phyloP scores from a whole-genome alignment of 2,329 filamentous ascomycete species.

The Cephalotrichum gorgonifer region DNA sequence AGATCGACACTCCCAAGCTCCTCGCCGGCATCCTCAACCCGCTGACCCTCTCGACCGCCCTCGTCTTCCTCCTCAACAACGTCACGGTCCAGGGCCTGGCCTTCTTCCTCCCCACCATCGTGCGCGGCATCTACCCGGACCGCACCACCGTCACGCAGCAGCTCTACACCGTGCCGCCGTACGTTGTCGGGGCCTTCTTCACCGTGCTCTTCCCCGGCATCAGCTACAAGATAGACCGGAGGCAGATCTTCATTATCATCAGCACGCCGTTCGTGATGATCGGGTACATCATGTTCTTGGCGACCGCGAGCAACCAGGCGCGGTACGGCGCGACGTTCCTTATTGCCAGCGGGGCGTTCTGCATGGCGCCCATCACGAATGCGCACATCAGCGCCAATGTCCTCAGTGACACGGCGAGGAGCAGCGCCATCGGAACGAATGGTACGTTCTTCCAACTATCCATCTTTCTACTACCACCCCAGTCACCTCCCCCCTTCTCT shows the following conservation, averaged over 20 bases:
- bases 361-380: conserved; percentile 51
- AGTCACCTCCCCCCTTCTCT: too few species aligned
- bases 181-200: conserved; percentile 52
- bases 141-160: conserved; percentile 49
- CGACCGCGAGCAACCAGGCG: conserved; percentile 29
- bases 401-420: conserved; percentile 53
- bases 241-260: conserved; percentile 44
- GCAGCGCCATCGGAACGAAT: conserved; percentile 47
- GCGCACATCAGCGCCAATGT: conserved; percentile 56
- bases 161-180: conserved; percentile 55
- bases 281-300: conserved; percentile 56
- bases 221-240: conserved; percentile 43
- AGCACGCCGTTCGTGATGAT: conserved; percentile 47
- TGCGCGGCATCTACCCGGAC: conserved; percentile 51
- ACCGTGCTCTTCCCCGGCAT: conserved; percentile 45
- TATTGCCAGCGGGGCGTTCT: conserved; percentile 49
- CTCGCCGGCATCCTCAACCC: conserved; percentile 50
- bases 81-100: conserved; percentile 57
- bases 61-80: conserved; percentile 55
- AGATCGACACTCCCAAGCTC: conserved; percentile 46
- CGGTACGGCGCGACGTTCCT: conserved; percentile 56
- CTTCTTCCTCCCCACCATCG: conserved; percentile 58
- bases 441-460: neutral
- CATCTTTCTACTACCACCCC: too few species aligned
- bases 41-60: conserved; percentile 39